Percentiles rank a stretch among this genome's conserved stretches.
Conservation (phyloP, 2,329 filamentous ascomycete genomes). For the Graphium sp. region DNA sequence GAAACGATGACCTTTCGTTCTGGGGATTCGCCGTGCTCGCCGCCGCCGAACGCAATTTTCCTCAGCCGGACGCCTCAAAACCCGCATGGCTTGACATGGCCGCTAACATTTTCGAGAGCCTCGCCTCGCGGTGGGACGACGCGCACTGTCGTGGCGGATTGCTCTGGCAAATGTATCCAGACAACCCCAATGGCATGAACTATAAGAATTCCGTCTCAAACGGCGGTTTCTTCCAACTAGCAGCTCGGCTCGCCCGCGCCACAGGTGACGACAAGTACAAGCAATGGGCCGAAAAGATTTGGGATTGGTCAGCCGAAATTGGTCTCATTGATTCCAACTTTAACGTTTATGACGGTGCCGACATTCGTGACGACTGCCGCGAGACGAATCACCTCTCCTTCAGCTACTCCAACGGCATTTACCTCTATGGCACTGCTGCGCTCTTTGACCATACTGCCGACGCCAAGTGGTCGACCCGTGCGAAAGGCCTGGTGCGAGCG, state of each 20-base stretch:
- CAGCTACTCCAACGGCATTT: slow-evolving; percentile 49
- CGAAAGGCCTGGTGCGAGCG: slow-evolving; percentile 32
- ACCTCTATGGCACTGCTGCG: slow-evolving; percentile 46
- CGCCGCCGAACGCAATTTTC: slow-evolving; percentile 52
- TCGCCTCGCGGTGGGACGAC: slow-evolving; percentile 53
- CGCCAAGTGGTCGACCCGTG: slow-evolving; percentile 33
- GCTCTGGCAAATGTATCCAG: slow-evolving; percentile 65
- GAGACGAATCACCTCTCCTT: slow-evolving; percentile 37
- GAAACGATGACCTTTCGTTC: slow-evolving; percentile 62
- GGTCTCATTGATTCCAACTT: slow-evolving; percentile 38
- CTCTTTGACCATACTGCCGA: slow-evolving; percentile 43
- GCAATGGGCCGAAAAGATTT: slow-evolving; percentile 51
- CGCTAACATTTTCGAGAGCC: slow-evolving; percentile 56
- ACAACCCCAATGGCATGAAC: slow-evolving; percentile 56
- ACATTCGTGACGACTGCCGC: slow-evolving; percentile 33
- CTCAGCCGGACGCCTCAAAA: slow-evolving; percentile 35
- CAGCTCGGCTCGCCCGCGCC: slow-evolving; percentile 55
- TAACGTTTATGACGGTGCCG: slow-evolving; percentile 47
- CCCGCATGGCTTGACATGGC: slow-evolving; percentile 52
- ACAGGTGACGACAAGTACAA: slow-evolving; percentile 49
- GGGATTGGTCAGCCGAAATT: slow-evolving; percentile 42
- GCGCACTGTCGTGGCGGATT: slow-evolving; percentile 54
- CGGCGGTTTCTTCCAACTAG: slow-evolving; percentile 68
- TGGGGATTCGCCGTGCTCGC: slow-evolving; percentile 54
- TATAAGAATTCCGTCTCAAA: slow-evolving; percentile 73